phyloP scores from a whole-genome alignment of 2,329 filamentous ascomycete genomes.

The Penicillium sp. region DNA sequence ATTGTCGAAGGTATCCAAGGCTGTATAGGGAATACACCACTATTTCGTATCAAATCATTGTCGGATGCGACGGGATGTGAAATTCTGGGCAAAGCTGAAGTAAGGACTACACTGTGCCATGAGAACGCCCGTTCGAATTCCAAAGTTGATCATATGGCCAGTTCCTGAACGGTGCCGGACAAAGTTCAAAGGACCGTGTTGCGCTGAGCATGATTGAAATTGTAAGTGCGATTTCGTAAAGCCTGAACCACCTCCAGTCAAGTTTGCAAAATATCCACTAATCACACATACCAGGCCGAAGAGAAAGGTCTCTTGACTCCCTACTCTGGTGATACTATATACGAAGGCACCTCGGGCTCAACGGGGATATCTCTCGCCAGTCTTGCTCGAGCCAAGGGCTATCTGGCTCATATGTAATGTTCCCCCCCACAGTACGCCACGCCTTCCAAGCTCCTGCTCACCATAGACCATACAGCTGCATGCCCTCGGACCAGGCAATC shows the following conservation, averaged over 20 bases:
- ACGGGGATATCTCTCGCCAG: conserved; percentile 93
- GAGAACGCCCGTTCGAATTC: neutral
- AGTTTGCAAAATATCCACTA: too few relatives aligned
- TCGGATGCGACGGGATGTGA: conserved; percentile 80
- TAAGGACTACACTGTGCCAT: conserved; percentile 21
- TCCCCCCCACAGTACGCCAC: neutral
- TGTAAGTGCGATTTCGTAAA: conserved; percentile 28
- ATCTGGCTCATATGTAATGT: conserved; percentile 75
- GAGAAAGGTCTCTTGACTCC: conserved; percentile 67
- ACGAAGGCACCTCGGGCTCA: conserved; percentile 93
- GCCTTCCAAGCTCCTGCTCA: conserved; percentile 8
- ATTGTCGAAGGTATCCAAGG: conserved; percentile 79
- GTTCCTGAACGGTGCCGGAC: conserved; percentile 90
- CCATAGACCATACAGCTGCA: conserved; percentile 52
- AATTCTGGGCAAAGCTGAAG: conserved; percentile 88
- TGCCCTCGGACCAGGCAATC: conserved; percentile 82
- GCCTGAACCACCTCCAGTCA: too few relatives aligned
- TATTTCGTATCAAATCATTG: conserved; percentile 78
- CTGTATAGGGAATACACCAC: conserved; percentile 87
- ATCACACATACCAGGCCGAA: conserved; percentile 56
- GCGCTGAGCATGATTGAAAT: conserved; percentile 79
- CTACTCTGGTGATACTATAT: conserved; percentile 83
- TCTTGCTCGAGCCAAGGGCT: conserved; percentile 79
- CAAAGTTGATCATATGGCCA: conserved; percentile 19
- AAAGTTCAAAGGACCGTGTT: conserved; percentile 91